These are phyloP conservation scores for Cryptosporidium xiaoi DNA, from an alignment of 169 alveolate species.

Conservation along the genomic window DNA sequence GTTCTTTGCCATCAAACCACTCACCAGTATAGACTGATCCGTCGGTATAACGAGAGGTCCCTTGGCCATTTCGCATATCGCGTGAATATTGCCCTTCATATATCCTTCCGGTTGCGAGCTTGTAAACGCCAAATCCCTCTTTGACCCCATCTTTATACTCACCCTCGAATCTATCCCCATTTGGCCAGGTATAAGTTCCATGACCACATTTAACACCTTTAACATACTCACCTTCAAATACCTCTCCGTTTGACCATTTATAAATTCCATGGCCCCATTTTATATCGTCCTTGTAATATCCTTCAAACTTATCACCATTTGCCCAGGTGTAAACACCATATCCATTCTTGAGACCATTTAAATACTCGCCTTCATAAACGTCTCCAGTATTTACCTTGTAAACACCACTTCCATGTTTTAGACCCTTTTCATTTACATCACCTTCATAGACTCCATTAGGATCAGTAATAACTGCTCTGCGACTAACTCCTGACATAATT, in stretches of 20 bases:
- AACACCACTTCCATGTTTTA: conserved; percentile 77
- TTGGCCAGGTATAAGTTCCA: conserved; percentile 79
- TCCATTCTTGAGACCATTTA: conserved; percentile 90
- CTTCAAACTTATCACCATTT: conserved; percentile 94
- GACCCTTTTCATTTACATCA: conserved; percentile 73
- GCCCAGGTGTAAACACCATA: conserved; percentile 91
- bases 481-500: conserved; percentile 74
- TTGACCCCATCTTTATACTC: conserved; percentile 78
- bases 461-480: conserved; percentile 74
- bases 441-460: conserved; percentile 74
- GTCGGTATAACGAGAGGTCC: conserved; percentile 82
- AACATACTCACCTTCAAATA: conserved; percentile 78
- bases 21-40: conserved; percentile 83
- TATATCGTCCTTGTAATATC: conserved; percentile 91
- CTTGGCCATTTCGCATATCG: conserved; percentile 82
- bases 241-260: conserved; percentile 79
- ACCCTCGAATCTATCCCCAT: conserved; percentile 81
- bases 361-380: conserved; percentile 92
- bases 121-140: conserved; percentile 77
- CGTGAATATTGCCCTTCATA: conserved; percentile 83
- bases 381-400: conserved; percentile 84
- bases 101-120: conserved; percentile 75
- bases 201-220: conserved; percentile 82
- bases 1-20: conserved; percentile 75
- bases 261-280: conserved; percentile 95